Evolutionary conservation across 2,329 filamentous ascomycete species (phyloP), one percentile per base, ranked within the genome.

Genomic region (Paecilomyces variotii): DNA sequence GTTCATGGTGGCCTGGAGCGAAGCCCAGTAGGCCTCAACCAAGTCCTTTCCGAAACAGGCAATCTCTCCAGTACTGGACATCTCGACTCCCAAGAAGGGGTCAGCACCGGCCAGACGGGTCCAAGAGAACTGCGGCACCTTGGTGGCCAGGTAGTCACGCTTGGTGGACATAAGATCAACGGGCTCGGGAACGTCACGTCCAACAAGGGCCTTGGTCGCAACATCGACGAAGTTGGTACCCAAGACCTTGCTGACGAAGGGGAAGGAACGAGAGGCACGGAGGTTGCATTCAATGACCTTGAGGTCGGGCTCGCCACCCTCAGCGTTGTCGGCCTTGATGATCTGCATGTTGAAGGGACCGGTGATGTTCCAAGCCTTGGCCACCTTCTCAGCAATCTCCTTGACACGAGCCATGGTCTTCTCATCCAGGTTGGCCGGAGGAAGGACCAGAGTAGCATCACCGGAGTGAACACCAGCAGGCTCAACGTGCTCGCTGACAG

Each of bases 321-420:
- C 86, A 32, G 88, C 85, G 69, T 88, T 81, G 11, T 90, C 82
- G 35, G 89, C 91, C 80, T 96, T 96, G 84, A 99, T 97, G 77
- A 99, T 96, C 74, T 99, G 94, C 93, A 99, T 97, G 84, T 99
- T 99, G 86, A 97, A 99, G 60, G 94, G 94, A 57, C 94, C 94
- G 24, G 91, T 97, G 75, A 97, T 97, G 71, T 84, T 91, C 91
- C 93, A 97, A 54, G 94, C 94, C 78, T 94, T 89, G 65, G 94
- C 94, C 56, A 99, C 92, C 84, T 96, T 97, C 76, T 92, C 78
- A 14, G 94, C 93, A 67, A 99, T 97, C 67, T 90, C 90, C 85
- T 97, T 97, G 71, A 96, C 85, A 61, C 94, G 90, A 64, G 84
- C 85, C 84, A 96, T 89, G 64, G 88, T 89, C 59, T 77, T 78